phyloP scores from a whole-genome alignment of 805 yeast species.

The Pichia ethanolica region DNA sequence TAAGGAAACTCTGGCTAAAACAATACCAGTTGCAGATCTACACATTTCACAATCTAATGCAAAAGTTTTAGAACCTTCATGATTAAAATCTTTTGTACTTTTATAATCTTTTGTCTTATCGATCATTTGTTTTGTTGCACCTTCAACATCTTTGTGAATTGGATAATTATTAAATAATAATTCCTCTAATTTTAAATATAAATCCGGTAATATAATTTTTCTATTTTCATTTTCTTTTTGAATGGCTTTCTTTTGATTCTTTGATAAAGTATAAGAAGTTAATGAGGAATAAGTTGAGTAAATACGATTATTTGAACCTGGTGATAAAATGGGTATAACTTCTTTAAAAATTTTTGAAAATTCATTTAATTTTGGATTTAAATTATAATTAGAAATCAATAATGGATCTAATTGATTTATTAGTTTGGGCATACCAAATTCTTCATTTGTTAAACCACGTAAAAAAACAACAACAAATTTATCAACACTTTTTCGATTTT shows the following conservation, averaged over 20 bases:
- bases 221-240: constrained; percentile 26
- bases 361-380: constrained; percentile 23
- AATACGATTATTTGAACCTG: constrained; percentile 56
- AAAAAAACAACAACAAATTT: constrained; percentile 52
- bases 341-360: constrained; percentile 34
- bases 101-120: constrained; percentile 35
- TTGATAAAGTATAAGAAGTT: constrained; percentile 47
- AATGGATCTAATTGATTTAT: constrained; percentile 10
- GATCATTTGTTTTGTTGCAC: constrained; percentile 15
- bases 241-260: constrained; percentile 43
- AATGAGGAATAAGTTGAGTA: constrained; percentile 49
- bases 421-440: constrained; percentile 31
- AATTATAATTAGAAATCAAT: constrained; percentile 3
- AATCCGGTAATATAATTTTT: constrained; percentile 42
- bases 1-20: constrained; percentile 69
- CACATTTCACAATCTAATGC: constrained; percentile 97
- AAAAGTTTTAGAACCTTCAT: constrained; percentile 56
- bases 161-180: constrained; percentile 46
- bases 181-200: constrained; percentile 44
- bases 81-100: constrained; percentile 45
- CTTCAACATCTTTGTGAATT: constrained; percentile 38
- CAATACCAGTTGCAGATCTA: constrained; percentile 50
- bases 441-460: constrained; percentile 52
- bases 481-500: constrained; percentile 39
- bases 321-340: constrained; percentile 46